Base-by-base conservation (phyloP, 73 alveolate genomes). In the Paramecium pentaurelia region DNA sequence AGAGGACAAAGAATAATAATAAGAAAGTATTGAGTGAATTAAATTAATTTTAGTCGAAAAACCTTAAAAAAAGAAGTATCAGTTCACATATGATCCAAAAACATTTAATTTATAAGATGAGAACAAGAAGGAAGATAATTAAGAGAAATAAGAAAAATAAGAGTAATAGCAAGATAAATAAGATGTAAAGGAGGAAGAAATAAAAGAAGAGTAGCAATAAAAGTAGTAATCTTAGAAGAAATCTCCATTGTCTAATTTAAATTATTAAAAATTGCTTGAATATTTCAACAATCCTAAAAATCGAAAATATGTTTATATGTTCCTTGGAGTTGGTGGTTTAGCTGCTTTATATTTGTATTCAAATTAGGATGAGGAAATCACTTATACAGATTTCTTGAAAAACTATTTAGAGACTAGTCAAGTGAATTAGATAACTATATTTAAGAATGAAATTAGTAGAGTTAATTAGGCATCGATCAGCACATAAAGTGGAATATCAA, bases 61-160 rank as follows among this genome's bases (percentile, higher is more conserved):
- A 34, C 86, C 86, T 32, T 7, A 20, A 8, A 71, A 71, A 32
- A 36, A 71, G 32, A 71, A 71, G 54, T 32, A 32, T 16, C 10
- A 49, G 44, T 86, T 86, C 27, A 86, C 93, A 0, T 86, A 86
- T 60, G 60, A 49, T 32, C 93, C 93, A 7, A 86, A 59, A 22
- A n/a, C 84, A n/a, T 86, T 86, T 38, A 75, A 86, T 16, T 27
- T 54, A 16, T 18, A 85, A 25, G 60, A 85, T 49, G 59, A 36
- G 64, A 86, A 86, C 18, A 59, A 60, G 85, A 86, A 86, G n/a
- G 71, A 37, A 11, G 32, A 30, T 8, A 86, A 86, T 34, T 71
- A 58, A 86, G 87, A 58, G 4, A 42, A 58, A 18, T 22, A 86
- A 12, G 88, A 86, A 7, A 11, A 32, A 32, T 58, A 86, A 86